Base-by-base conservation (phyloP, 768 basidiomycete genomes). In the Strobilomyces dryophilus region DNA sequence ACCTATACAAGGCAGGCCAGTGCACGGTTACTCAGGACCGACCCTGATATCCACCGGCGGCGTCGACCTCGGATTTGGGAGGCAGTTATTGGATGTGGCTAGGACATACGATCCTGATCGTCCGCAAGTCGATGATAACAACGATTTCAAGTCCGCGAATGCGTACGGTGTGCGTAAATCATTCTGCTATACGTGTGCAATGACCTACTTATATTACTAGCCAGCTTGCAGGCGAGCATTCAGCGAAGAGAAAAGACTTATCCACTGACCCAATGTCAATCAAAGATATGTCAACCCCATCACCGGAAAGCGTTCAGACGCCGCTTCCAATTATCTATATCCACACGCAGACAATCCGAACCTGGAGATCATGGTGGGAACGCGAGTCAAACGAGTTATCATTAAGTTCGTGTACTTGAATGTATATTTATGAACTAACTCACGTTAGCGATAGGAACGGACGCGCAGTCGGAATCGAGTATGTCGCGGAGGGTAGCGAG, bases 251-350 rank as follows among this genome's bases (percentile, higher is more conserved):
- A 24, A 4, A 9, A n/a, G 0, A 24, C 7, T 17, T 2, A 11
- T 6, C 1, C 14, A 8, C 14, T 47, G n/a, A 57, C 26, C 2
- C 2, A 6, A 1, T 14, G 4, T 3, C 21, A 9, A 18, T 17
- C 18, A 1, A 21, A 88, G 85, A 59, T 87, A 80, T 61, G 71
- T 87, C 17, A 72, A 80, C 53, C 65, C 60, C 2, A 63, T 66
- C 17, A 80, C 75, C 1, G 69, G 69, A 34, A 61, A 43, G 20
- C 70, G 69, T 5, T 68, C 48, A 1, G 69, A 71, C 43, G 45
- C 65, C 12, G 65, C 66, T n/a, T 76, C 76, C 17, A 31, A 65
- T 44, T 71, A 71, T 51, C 45, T 78, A 3, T 78, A 75, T 45
- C 68, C 70, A 12, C 62, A 68, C 7, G 50, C 66, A 6, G 60